Evolutionary conservation across 2,329 filamentous ascomycete species (phyloP).

Genomic region (Cytospora chrysosperma): DNA sequence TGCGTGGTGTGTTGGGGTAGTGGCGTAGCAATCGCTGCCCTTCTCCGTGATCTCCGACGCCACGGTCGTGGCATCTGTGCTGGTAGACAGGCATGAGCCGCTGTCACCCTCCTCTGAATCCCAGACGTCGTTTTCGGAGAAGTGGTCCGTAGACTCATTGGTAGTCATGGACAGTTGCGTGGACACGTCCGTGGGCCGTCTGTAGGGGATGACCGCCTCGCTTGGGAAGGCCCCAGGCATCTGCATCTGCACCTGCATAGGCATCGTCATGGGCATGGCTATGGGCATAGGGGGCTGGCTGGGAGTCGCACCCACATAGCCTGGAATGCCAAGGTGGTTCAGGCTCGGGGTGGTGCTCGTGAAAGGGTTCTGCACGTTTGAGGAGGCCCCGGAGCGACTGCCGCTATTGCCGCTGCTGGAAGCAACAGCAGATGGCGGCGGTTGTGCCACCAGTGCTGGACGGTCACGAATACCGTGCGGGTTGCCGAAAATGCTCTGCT

Average conservation of each 20-base stretch:
- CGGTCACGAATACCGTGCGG: constrained; percentile 23
- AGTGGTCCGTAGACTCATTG: constrained; percentile 15
- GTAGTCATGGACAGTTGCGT: constrained; percentile 20
- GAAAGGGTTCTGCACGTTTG: neutral
- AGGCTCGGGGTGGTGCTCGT: neutral
- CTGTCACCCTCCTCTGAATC: constrained; percentile 24
- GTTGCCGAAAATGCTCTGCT: constrained; percentile 19
- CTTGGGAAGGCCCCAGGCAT: constrained; percentile 22
- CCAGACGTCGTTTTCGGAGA: constrained; percentile 17
- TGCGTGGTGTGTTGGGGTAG: neutral
- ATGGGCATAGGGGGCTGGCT: constrained; percentile 3
- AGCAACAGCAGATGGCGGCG: constrained; percentile 6
- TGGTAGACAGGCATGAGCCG: constrained; percentile 22
- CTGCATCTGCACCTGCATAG: neutral
- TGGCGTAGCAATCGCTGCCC: constrained; percentile 19
- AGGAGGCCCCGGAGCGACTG: neutral
- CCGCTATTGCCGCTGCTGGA: neutral
- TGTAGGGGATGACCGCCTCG: constrained; percentile 19
- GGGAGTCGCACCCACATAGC: neutral
- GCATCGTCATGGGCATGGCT: no score
- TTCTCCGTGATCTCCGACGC: constrained; percentile 25
- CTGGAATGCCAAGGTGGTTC: neutral
- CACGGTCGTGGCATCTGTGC: constrained; percentile 23
- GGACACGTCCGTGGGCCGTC: constrained; percentile 21
- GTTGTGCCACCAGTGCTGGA: constrained; percentile 5